These are phyloP conservation scores for Suillus variegatus DNA, from an alignment of 768 basidiomycete genomes.

Conservation along the genomic window DNA sequence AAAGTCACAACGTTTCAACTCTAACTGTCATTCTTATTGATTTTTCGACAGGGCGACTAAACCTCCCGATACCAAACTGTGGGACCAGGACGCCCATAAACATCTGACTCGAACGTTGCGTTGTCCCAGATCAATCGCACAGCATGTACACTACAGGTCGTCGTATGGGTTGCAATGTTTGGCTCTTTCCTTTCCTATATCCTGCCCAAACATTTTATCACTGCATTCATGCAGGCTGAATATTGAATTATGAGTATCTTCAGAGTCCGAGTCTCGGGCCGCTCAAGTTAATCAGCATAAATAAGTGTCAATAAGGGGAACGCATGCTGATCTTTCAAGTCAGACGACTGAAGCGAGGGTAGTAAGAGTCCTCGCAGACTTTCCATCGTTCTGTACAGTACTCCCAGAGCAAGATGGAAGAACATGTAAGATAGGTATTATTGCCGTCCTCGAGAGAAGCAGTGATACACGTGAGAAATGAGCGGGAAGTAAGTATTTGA, in stretches of 20 bases:
- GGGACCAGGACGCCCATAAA: neutral
- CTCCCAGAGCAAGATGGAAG: constrained; percentile 1
- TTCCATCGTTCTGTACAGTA: neutral
- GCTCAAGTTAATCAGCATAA: neutral
- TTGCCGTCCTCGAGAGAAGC: constrained; percentile 13
- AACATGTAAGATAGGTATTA: constrained; percentile 12
- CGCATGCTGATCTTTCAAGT: neutral
- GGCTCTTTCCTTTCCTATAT: neutral
- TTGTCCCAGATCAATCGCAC: neutral
- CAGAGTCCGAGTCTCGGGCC: neutral
- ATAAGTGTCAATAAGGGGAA: neutral
- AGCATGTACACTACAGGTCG: neutral
- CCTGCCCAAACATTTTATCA: neutral
- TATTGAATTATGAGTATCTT: neutral
- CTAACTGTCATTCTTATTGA: neutral
- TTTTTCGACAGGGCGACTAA: neutral
- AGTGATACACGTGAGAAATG: constrained; percentile 15
- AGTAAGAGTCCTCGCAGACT: neutral
- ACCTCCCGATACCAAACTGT: neutral
- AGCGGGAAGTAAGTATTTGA: constrained; percentile 10
- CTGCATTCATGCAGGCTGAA: neutral
- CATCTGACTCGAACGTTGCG: neutral
- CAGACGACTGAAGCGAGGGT: neutral
- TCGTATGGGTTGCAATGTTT: neutral
- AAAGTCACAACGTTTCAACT: neutral